These are phyloP conservation scores for Botrytis aclada DNA, from an alignment of 2,329 filamentous ascomycete genomes.

Conservation along the genomic window DNA sequence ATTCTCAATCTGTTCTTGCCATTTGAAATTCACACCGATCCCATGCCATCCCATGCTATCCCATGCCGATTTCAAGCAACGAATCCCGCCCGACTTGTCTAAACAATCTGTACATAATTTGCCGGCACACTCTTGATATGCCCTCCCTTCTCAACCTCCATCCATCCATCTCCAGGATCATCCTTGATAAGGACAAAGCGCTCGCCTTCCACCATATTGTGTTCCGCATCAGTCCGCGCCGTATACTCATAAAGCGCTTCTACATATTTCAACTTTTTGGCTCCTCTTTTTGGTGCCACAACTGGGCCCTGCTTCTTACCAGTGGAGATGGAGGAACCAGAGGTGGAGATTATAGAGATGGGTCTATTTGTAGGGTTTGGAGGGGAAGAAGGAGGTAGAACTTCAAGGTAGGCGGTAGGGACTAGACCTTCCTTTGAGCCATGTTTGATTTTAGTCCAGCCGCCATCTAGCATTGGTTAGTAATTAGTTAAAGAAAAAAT, in stretches of 20 bases:
- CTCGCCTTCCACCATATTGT: constrained; percentile 88
- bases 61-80: background rate
- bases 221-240: constrained; percentile 80
- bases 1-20: background rate
- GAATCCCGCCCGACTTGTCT: constrained; percentile 15
- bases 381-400: constrained; percentile 47
- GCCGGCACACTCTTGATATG: constrained; percentile 86
- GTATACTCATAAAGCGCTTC: constrained; percentile 91
- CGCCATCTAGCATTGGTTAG: constrained; percentile 65
- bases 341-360: constrained; percentile 74
- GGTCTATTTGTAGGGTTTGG: constrained; percentile 48
- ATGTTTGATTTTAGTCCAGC: constrained; percentile 82
- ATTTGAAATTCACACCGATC: background rate
- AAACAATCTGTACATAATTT: constrained; percentile 72
- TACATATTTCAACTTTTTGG: constrained; percentile 91
- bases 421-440: constrained; percentile 80
- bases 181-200: constrained; percentile 84
- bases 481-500: constrained; percentile 24
- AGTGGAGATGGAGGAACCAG: constrained; percentile 60
- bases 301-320: constrained; percentile 47
- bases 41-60: background rate
- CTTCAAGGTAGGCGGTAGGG: constrained; percentile 80
- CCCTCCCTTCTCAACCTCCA: constrained; percentile 90
- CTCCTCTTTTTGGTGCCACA: constrained; percentile 84
- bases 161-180: constrained; percentile 92